phyloP scores from a whole-genome alignment of 148 eudicot species.

The Vaccinium darrowii region DNA sequence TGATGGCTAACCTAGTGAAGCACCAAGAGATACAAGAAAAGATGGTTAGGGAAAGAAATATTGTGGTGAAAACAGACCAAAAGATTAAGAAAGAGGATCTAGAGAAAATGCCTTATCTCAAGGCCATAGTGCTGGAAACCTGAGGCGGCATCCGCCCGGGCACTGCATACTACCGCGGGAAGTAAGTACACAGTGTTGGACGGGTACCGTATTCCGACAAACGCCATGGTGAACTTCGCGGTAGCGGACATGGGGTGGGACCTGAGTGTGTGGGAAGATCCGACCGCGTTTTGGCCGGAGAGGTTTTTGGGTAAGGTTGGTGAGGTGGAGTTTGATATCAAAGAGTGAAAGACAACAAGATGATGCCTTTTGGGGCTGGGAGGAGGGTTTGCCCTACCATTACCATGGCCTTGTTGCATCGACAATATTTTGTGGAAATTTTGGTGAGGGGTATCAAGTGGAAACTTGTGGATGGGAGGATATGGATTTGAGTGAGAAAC shows the following conservation, averaged over 20 bases:
- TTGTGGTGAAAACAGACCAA: not conserved
- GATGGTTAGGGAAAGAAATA: not conserved
- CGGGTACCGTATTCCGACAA: not conserved
- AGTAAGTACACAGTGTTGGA: not conserved
- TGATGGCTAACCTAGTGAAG: conserved; percentile 10
- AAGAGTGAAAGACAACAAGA: conserved; percentile 19
- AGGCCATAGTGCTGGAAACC: conserved; percentile 7
- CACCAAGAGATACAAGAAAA: not conserved
- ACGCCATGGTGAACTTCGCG: not conserved
- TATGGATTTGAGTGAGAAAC: conserved; percentile 3
- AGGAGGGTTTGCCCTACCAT: conserved; percentile 25
- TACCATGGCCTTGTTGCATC: not conserved
- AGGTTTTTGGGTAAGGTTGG: not conserved
- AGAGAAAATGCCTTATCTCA: not conserved
- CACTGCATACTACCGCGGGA: conserved; percentile 2
- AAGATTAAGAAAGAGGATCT: not conserved
- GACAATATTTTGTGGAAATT: not conserved
- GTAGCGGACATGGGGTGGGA: conserved; percentile 11
- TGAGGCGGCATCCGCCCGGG: conserved; percentile 5
- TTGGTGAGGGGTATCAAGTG: conserved; percentile 8
- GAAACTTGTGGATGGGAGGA: not conserved
- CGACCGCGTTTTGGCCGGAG: not conserved
- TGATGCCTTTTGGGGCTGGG: conserved; percentile 30
- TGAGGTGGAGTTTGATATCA: conserved; percentile 14
- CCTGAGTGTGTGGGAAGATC: not conserved